Base-by-base conservation (phyloP, 1,284 basidiomycete genomes). In the Pseudozyma thailandica region DNA sequence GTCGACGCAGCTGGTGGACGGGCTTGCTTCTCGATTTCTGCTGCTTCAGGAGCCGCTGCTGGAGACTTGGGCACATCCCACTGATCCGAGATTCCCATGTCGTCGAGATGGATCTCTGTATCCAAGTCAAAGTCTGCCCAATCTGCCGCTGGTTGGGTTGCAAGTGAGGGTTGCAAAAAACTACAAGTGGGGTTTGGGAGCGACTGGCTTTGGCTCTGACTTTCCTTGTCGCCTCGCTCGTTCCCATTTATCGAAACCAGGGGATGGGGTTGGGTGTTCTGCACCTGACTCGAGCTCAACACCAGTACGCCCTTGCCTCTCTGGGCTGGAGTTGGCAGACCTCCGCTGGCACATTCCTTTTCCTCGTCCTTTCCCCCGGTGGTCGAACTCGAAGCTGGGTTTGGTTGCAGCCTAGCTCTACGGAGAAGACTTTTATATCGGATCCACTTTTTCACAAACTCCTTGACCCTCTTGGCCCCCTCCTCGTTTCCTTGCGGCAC, bases 321-420 rank as follows among this genome's bases (percentile, higher is more conserved):
- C 41, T 65, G 62, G 23, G 58, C 65, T 38, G 65, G 65, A 18
- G 65, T 69, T 3, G 64, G 63, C 8, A 66, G 26, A 3, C 15
- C 33, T 35, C 33, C 33, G 8, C 30, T 31, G 8, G 23, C 5
- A 15, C 15, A 15, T 31, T 26, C 4, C 16, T 27, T 5, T 28
- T 12, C 26, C 18, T 35, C 16, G 10, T 35, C 35, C 26, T 15
- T 21, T 37, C 20, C 26, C 16, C 27, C 31, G n/a, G n/a, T n/a
- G n/a, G n/a, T n/a, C n/a, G n/a, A 27, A 37, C 12, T 54, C n/a
- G n/a, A n/a, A n/a, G 30, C n/a, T 26, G 23, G 25, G 41, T 18
- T 9, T 47, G 15, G 52, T n/a, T 52, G 33, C 20, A 23, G 15
- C 25, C 49, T 16, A 1, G 64, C 64, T 1, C 45, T 28, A 0